Conservation (phyloP, 2,329 filamentous ascomycete species). For the Colletotrichum chrysophilum region DNA sequence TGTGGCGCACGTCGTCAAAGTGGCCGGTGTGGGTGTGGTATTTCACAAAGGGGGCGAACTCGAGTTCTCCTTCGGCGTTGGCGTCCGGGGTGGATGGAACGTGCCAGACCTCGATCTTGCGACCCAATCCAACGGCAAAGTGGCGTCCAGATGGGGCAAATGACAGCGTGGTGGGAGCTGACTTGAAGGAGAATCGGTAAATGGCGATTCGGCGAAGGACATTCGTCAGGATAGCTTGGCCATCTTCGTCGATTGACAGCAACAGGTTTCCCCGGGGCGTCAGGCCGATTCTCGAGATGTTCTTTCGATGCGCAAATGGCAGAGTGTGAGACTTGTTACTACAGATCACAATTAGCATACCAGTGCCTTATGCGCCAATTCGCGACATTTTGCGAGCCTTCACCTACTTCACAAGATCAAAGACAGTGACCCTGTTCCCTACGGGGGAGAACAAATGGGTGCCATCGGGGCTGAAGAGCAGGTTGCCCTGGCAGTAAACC, state of each 20-base stretch:
- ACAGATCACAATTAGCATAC: not conserved
- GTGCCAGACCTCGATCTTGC: constrained; percentile 94
- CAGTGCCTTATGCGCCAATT: not conserved
- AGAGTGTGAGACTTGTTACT: constrained; percentile 89
- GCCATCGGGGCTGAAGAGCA: constrained; percentile 95
- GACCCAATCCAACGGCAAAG: constrained; percentile 87
- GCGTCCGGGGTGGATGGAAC: constrained; percentile 89
- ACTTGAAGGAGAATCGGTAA: constrained; percentile 94
- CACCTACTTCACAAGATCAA: constrained; percentile 90
- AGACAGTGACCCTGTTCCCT: constrained; percentile 93
- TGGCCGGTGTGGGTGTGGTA: constrained; percentile 88
- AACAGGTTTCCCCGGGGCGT: constrained; percentile 91
- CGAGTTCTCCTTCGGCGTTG: constrained; percentile 79
- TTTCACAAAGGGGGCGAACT: constrained; percentile 93
- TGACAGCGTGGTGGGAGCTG: constrained; percentile 79
- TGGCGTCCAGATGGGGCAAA: constrained; percentile 92
- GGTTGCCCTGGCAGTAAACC: constrained; percentile 97
- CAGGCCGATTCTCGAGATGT: constrained; percentile 87
- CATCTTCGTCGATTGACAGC: constrained; percentile 92
- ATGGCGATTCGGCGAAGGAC: constrained; percentile 84
- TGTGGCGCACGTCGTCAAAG: constrained; percentile 83
- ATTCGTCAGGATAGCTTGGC: constrained; percentile 91
- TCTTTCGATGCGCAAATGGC: constrained; percentile 90
- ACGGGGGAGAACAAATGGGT: constrained; percentile 95
- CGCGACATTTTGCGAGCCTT: not conserved